These are phyloP conservation scores for Eucalyptus pumila DNA, from an alignment of 345 rosid species.

Conservation along the genomic window DNA sequence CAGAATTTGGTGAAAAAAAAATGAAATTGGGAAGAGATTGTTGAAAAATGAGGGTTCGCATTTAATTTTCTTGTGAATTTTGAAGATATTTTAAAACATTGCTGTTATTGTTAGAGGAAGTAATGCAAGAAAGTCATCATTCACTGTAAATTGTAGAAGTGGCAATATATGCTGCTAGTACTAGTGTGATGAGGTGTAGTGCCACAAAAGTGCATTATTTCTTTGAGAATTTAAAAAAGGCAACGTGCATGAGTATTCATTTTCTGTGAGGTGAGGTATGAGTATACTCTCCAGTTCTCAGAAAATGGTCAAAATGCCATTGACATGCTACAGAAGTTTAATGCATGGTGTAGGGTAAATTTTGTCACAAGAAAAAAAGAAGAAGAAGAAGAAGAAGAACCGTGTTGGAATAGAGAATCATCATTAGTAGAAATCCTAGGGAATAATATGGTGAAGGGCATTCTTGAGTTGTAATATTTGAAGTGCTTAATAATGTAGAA, in stretches of 20 bases:
- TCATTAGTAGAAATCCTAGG: background rate
- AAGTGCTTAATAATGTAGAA: background rate
- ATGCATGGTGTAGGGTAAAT: background rate
- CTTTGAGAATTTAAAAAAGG: background rate
- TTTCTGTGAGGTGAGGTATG: background rate
- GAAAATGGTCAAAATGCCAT: background rate
- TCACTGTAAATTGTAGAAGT: background rate
- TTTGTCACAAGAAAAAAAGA: background rate
- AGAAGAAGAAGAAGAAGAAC: background rate
- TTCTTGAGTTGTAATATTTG: background rate
- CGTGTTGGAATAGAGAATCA: background rate
- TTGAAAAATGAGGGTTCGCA: background rate
- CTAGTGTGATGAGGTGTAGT: background rate
- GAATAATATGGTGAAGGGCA: background rate
- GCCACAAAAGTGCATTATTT: background rate
- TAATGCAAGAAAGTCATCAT: background rate
- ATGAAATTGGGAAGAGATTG: background rate
- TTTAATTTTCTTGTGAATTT: background rate
- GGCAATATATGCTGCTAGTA: background rate
- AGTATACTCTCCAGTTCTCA: background rate
- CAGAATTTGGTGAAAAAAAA: background rate
- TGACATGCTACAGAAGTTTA: background rate
- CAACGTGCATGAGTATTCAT: background rate
- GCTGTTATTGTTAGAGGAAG: background rate
- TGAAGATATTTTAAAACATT: background rate